A percentile compares a stretch with the other conserved stretches of the same genome.
Conservation (phyloP, 2,329 filamentous ascomycete genomes). For the Fusarium setosum region DNA sequence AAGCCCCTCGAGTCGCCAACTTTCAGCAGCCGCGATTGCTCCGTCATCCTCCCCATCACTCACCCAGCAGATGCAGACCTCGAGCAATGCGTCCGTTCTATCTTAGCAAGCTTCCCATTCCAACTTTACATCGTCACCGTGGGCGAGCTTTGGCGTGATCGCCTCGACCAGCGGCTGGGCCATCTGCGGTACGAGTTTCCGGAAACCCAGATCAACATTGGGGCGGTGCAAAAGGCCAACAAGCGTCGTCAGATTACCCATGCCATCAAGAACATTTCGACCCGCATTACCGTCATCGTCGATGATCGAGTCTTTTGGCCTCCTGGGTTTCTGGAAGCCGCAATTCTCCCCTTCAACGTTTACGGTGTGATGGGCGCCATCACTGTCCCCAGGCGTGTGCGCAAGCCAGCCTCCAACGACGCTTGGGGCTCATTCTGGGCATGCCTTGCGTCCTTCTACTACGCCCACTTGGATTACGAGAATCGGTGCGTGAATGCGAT, state of each 20-base stretch:
- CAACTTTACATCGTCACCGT: slow-evolving; percentile 13
- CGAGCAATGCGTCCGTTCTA: neutral
- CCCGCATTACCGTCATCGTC: slow-evolving; percentile 11
- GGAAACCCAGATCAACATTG: slow-evolving; percentile 22
- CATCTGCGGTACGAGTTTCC: neutral
- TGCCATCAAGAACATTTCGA: slow-evolving; percentile 2
- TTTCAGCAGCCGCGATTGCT: neutral
- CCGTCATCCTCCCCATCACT: slow-evolving; percentile 21
- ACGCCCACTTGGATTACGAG: slow-evolving; percentile 8
- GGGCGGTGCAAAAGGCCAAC: slow-evolving; percentile 21
- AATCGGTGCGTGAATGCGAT: slow-evolving; percentile 8
- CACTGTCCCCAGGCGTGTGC: slow-evolving; percentile 14
- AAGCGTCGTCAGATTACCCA: slow-evolving; percentile 31
- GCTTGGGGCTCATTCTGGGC: slow-evolving; percentile 2
- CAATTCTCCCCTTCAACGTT: slow-evolving; percentile 19
- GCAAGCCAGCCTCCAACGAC: neutral
- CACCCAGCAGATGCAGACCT: neutral
- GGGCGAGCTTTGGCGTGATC: neutral
- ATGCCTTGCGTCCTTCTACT: slow-evolving; percentile 14
- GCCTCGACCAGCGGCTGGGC: neutral
- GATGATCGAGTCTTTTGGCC: slow-evolving; percentile 33
- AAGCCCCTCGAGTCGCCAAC: neutral
- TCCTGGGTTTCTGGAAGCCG: slow-evolving; percentile 5
- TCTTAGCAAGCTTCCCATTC: slow-evolving; percentile 12
- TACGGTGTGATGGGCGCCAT: slow-evolving; percentile 12